A percentile compares a stretch with the other conserved stretches of the same genome.
Evolutionary conservation across 352 stramenopile genomes (phyloP).

Genomic region (Globisporangium apiculatum): DNA sequence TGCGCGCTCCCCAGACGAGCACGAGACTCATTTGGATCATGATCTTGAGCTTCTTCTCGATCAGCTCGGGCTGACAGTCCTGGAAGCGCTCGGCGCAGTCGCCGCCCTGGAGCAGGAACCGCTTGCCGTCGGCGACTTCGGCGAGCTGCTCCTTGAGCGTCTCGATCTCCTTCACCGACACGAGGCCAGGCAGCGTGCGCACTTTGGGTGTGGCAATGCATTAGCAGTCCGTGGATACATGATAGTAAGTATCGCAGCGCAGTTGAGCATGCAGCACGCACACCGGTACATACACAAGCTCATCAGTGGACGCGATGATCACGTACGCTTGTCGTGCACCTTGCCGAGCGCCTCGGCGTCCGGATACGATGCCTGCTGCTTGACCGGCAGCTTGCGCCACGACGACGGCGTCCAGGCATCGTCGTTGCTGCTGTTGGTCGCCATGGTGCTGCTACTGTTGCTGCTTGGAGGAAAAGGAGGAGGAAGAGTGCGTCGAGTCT

Average conservation of each 20-base stretch:
- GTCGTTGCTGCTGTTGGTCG: constrained; percentile 2
- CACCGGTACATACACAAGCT: neutral
- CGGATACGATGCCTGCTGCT: constrained; percentile 78
- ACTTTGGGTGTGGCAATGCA: constrained; percentile 23
- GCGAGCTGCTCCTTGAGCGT: constrained; percentile 87
- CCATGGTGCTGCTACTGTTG: neutral
- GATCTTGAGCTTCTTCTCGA: constrained; percentile 92
- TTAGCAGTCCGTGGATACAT: neutral
- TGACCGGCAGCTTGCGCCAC: constrained; percentile 69
- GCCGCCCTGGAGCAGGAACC: constrained; percentile 97
- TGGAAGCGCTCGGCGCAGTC: constrained; percentile 98
- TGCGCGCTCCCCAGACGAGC: constrained; percentile 95
- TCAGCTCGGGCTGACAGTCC: constrained; percentile 80
- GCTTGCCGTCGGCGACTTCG: constrained; percentile 92
- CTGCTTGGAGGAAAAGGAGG: neutral
- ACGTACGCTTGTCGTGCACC: constrained; percentile 65
- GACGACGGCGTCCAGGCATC: constrained; percentile 57
- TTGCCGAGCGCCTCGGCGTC: constrained; percentile 61
- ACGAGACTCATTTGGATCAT: constrained; percentile 97
- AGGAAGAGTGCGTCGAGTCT: neutral
- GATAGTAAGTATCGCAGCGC: neutral
- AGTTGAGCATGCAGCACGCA: neutral
- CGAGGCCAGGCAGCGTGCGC: constrained; percentile 82
- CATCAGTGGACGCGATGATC: neutral
- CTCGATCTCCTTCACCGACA: constrained; percentile 96